Percentiles rank a stretch among this genome's conserved stretches.
Conservation (phyloP, 2,329 filamentous ascomycete genomes). For the Colletotrichum sp. region DNA sequence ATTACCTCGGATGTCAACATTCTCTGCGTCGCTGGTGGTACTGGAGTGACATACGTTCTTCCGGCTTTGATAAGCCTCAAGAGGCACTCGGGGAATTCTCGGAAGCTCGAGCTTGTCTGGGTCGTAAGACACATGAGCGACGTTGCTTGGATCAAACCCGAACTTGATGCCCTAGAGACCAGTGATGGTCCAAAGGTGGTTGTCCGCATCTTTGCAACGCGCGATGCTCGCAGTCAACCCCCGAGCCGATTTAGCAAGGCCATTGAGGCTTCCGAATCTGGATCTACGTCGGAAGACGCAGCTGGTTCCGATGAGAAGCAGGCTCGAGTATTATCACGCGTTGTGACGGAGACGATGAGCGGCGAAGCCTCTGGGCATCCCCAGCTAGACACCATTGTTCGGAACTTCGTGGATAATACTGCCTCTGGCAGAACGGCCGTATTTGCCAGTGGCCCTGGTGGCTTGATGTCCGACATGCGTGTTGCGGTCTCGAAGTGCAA, state of each 20-base stretch:
- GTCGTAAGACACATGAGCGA: conserved; percentile 61
- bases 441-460: conserved; percentile 64
- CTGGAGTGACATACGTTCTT: conserved; percentile 44
- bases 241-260: conserved; percentile 24
- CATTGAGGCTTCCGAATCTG: conserved; percentile 2
- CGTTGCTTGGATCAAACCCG: conserved; percentile 61
- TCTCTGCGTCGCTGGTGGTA: conserved; percentile 44
- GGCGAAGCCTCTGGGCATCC: conserved; percentile 38
- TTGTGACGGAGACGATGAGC: conserved; percentile 19
- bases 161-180: conserved; percentile 54
- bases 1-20: conserved; percentile 45
- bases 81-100: conserved; percentile 27
- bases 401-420: conserved; percentile 52
- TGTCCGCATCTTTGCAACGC: conserved; percentile 65
- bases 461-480: conserved; percentile 63
- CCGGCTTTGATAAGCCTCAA: conserved; percentile 50
- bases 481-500: conserved; percentile 59
- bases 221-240: conserved; percentile 40
- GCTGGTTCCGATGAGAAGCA: conserved; percentile 27
- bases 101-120: conserved; percentile 69
- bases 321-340: conserved; percentile 14
- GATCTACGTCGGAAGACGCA: background rate
- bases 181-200: conserved; percentile 45
- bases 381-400: conserved; percentile 52
- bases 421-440: conserved; percentile 58